Percentiles rank a stretch among this genome's conserved stretches.
Evolutionary conservation across 164 flowering plant genomes (phyloP).

Genomic region (Vitis labrusca): DNA sequence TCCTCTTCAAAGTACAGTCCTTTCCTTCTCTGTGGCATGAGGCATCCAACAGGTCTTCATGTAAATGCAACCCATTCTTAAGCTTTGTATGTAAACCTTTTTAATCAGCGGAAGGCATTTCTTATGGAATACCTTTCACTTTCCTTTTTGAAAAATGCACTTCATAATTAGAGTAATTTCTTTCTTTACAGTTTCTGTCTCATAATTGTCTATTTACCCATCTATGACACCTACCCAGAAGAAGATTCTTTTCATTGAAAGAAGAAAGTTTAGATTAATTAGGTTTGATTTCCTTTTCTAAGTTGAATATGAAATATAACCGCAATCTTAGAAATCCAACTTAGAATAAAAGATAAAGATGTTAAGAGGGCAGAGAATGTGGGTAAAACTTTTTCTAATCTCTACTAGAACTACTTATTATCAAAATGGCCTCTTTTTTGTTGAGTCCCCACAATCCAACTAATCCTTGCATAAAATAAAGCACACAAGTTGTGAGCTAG

Average conservation of each 20-base stretch:
- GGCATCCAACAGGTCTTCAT: neutral
- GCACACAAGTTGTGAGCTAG: neutral
- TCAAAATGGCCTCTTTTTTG: neutral
- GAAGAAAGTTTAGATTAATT: neutral
- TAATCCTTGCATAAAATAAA: slow-evolving; percentile 1
- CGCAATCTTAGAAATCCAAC: neutral
- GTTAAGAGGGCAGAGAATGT: neutral
- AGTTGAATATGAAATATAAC: neutral
- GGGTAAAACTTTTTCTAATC: neutral
- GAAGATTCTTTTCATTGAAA: neutral
- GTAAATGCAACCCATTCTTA: neutral
- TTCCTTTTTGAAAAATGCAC: neutral
- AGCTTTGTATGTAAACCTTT: neutral
- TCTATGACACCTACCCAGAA: neutral
- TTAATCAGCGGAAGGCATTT: neutral
- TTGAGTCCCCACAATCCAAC: slow-evolving; percentile 11
- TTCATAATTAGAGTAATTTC: neutral
- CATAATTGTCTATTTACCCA: neutral
- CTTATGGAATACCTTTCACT: slow-evolving; percentile 1
- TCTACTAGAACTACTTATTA: neutral
- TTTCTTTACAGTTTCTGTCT: neutral
- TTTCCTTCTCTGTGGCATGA: neutral
- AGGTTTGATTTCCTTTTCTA: neutral
- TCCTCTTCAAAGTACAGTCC: neutral
- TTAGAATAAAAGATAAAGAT: neutral